phyloP scores from a whole-genome alignment of 495 filamentous ascomycete species.

The Xylaria flabelliformis region DNA sequence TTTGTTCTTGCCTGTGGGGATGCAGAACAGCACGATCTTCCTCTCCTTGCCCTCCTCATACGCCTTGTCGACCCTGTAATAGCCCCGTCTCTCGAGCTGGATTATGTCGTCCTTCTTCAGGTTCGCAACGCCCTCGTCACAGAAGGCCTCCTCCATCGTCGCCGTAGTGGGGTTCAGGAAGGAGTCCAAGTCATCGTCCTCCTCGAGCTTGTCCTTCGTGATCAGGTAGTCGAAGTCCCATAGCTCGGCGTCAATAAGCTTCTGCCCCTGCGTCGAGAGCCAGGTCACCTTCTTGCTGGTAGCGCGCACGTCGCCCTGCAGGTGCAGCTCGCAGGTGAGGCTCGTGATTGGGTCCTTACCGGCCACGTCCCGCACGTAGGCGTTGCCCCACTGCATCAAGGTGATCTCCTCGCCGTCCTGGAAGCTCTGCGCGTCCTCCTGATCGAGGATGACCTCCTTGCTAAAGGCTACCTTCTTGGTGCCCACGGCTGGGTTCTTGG shows the following conservation, averaged over 20 bases:
- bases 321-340: constrained; percentile 79
- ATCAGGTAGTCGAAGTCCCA: constrained; percentile 93
- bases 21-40: constrained; percentile 77
- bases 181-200: constrained; percentile 81
- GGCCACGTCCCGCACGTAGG: constrained; percentile 70
- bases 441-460: constrained; percentile 75
- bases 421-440: constrained; percentile 83
- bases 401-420: constrained; percentile 90
- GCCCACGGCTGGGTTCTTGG: constrained; percentile 83
- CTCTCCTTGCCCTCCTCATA: constrained; percentile 55
- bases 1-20: constrained; percentile 73
- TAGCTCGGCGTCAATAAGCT: constrained; percentile 79
- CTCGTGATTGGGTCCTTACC: constrained; percentile 64
- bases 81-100: constrained; percentile 93
- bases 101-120: constrained; percentile 86
- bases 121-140: constrained; percentile 78
- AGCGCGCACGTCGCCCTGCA: constrained; percentile 87
- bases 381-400: constrained; percentile 95
- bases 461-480: constrained; percentile 84
- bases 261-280: constrained; percentile 76
- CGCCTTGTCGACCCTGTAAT: constrained; percentile 77
- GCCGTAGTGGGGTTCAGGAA: constrained; percentile 79
- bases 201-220: constrained; percentile 86
- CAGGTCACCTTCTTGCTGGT: constrained; percentile 97
- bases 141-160: constrained; percentile 74